Evolutionary conservation across 208 protist genomes (phyloP).

Genomic region (Zelonia costaricensis): DNA sequence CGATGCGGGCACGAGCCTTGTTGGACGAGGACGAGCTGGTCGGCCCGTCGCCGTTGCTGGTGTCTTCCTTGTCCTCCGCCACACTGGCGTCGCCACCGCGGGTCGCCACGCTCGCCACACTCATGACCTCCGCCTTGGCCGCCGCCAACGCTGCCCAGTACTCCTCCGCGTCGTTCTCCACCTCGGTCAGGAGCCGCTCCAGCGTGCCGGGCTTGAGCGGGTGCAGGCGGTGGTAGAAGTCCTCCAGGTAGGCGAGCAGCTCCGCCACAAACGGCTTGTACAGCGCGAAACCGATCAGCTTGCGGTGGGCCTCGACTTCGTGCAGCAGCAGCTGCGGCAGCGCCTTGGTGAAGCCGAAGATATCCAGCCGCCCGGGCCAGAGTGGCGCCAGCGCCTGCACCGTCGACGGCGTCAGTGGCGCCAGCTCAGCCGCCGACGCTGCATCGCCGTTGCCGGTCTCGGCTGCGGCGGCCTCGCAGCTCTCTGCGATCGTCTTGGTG

Average conservation of each 20-base stretch:
- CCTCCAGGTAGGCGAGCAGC: conserved; percentile 54
- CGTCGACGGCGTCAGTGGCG: conserved; percentile 13
- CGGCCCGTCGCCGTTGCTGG: not conserved
- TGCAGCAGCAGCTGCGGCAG: conserved; percentile 50
- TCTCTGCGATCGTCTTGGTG: conserved; percentile 49
- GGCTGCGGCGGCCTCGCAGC: not conserved
- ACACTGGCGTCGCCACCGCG: conserved; percentile 28
- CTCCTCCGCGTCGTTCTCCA: conserved; percentile 54
- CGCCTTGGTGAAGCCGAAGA: conserved; percentile 63
- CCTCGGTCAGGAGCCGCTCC: conserved; percentile 45
- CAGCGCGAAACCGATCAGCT: conserved; percentile 64
- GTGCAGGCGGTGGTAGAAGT: conserved; percentile 63
- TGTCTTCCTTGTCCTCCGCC: not conserved
- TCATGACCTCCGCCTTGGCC: conserved; percentile 34
- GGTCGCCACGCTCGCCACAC: conserved; percentile 19
- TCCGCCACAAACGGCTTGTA: conserved; percentile 64
- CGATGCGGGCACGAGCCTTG: conserved; percentile 1
- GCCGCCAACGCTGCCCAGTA: conserved; percentile 72
- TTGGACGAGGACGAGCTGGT: not conserved
- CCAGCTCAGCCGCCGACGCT: not conserved
- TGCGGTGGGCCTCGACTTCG: conserved; percentile 62
- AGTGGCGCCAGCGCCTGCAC: conserved; percentile 11
- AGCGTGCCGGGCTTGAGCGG: conserved; percentile 51
- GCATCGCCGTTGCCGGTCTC: not conserved
- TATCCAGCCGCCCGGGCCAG: conserved; percentile 67